Evolutionary conservation across 2,329 filamentous ascomycete species (phyloP), one percentile per base, ranked within the genome.

Genomic region (Colletotrichum eleusines): DNA sequence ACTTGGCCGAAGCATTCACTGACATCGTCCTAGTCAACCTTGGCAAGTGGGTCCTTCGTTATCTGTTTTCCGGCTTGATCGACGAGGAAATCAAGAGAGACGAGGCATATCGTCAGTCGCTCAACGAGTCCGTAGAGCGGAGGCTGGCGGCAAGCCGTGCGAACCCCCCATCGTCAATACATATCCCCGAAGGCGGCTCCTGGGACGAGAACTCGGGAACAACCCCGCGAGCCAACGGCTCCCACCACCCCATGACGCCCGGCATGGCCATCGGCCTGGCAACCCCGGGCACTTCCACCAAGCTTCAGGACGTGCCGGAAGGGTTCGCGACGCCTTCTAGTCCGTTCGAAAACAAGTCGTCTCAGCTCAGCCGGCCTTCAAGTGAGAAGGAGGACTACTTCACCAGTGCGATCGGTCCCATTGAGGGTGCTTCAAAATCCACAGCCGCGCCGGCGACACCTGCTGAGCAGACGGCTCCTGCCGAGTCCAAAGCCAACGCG

Each of bases 1-100:
- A 46, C 9, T 9, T 0, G 28, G 38, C 2, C 9, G 4, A 18
- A 33, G 9, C 46, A n/a, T 5, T 44, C 14, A 20, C 38, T 63
- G 23, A 61, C 54, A 35, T 23, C 0, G 1, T 18, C n/a, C 33
- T 73, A 96, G 93, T 98, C 80, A 98, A 97, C 77, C 89, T 98
- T 55, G 96, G 96, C 11, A 97, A 97, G 84, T 99, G 96, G 96
- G 90, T 98, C 55, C 83, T 99, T 71, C 90, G 96, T 42, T 97
- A 98, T 80, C 86, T 99, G 0, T 99, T 99, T 82, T 90, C 92
- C 12, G 92, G 92, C 66, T 85, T 98, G 51, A 92, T 99, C 64
- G 93, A 97, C 72, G 95, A 98, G 79, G 94, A 98, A 79, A 92
- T 97, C 74, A 90, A 88, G 74, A 89, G 94, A 63, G 96, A 99